Evolutionary conservation across 768 basidiomycete species (phyloP).

Genomic region (Hypholoma sublateritium): DNA sequence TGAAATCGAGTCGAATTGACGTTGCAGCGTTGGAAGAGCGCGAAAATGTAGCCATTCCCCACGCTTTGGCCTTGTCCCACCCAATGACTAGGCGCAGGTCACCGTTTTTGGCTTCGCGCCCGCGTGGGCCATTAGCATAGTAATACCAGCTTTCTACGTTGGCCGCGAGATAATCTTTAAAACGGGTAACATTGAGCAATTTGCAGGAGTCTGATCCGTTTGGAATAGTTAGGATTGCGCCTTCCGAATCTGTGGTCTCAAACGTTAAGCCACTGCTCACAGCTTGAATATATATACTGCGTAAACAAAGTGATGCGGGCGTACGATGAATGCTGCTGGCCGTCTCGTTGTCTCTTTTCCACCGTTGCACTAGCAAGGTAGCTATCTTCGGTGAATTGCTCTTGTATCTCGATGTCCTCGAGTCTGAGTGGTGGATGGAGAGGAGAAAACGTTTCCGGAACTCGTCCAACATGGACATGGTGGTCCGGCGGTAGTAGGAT

Average conservation of each 20-base stretch:
- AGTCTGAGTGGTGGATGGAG: no score
- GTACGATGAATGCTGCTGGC: no score
- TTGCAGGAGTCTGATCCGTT: constrained; percentile 11
- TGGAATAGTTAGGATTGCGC: constrained; percentile 13
- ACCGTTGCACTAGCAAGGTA: no score
- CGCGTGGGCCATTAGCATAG: constrained; percentile 10
- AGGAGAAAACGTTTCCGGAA: no score
- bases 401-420: no score
- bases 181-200: not conserved
- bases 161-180: constrained; percentile 4
- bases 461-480: no score
- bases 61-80: constrained; percentile 13
- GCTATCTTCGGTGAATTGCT: no score
- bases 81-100: constrained; percentile 18
- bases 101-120: constrained; percentile 15
- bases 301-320: no score
- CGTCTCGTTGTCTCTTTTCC: no score
- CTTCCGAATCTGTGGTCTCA: constrained; percentile 10
- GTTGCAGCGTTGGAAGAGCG: not conserved
- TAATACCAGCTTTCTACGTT: constrained; percentile 18
- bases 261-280: constrained; percentile 4
- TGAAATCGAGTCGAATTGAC: not conserved
- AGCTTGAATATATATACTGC: no score
- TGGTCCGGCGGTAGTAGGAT: no score
- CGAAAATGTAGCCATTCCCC: constrained; percentile 14